Conservation (phyloP, 257 asterid genomes). For the Jacaranda mimosifolia region DNA sequence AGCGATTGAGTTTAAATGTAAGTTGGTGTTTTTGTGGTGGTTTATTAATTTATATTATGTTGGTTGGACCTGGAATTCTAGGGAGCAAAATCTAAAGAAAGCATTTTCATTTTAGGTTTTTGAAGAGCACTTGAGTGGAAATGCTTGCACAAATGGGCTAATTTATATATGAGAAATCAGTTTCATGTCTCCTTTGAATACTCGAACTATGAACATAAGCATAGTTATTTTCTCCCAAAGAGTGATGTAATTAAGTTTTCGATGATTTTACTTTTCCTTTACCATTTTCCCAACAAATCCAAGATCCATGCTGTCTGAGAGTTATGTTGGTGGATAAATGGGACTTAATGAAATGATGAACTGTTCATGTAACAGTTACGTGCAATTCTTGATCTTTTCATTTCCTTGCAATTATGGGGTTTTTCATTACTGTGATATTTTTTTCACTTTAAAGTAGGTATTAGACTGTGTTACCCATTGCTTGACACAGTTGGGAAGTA, state of each 20-base stretch:
- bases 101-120: not conserved
- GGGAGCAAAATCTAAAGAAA: conserved; percentile 1
- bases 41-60: not conserved
- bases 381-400: not conserved
- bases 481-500: not conserved
- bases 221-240: not conserved
- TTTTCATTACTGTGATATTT: not conserved
- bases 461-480: not conserved
- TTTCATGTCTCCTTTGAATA: not conserved
- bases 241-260: not conserved
- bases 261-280: not conserved
- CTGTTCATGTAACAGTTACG: not conserved
- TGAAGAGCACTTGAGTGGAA: not conserved
- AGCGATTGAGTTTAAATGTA: conserved; percentile 10
- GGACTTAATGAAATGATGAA: not conserved
- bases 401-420: not conserved
- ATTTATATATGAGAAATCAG: not conserved
- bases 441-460: not conserved
- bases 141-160: not conserved
- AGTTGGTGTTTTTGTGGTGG: conserved; percentile 23
- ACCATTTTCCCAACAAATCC: not conserved
- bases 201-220: not conserved
- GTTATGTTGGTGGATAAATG: not conserved
- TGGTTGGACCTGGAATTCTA: not conserved
- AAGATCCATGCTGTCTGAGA: conserved; percentile 5